phyloP scores from a whole-genome alignment of 148 eudicot species.

The Chenopodium album region DNA sequence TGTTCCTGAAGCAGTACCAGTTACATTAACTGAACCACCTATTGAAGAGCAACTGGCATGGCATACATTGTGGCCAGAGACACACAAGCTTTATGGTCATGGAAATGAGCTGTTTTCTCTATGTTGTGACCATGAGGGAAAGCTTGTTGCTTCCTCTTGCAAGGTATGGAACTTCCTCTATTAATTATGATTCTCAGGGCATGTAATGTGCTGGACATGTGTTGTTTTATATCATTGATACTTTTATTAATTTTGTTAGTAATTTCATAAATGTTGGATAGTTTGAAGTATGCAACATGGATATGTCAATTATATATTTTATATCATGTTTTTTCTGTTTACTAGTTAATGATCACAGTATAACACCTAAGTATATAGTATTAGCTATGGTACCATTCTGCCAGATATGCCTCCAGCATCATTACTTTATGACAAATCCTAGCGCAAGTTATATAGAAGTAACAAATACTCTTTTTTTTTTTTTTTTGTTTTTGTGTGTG shows the following conservation, averaged over 20 bases:
- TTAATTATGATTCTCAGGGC: background rate
- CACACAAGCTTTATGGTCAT: slow-evolving; percentile 96
- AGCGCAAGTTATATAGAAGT: background rate
- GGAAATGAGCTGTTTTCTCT: slow-evolving; percentile 90
- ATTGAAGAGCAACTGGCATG: slow-evolving; percentile 93
- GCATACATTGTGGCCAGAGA: slow-evolving; percentile 96
- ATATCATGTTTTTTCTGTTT: background rate
- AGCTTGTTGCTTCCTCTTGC: slow-evolving; percentile 90
- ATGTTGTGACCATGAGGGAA: slow-evolving; percentile 79
- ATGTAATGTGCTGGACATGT: background rate
- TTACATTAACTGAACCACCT: slow-evolving; percentile 83
- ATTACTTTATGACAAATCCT: background rate
- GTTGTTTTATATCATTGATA: background rate
- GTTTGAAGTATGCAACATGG: background rate
- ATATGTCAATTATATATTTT: background rate
- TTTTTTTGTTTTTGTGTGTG: too few species aligned
- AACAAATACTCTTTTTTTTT: background rate
- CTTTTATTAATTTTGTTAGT: background rate
- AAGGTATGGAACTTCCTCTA: slow-evolving; percentile 55
- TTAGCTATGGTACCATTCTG: background rate
- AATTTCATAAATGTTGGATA: background rate
- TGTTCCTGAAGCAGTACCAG: slow-evolving; percentile 91
- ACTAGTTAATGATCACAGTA: background rate
- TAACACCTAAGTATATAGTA: background rate
- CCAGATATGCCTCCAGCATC: background rate